Evolutionary conservation across 106 monocot genomes (phyloP), one percentile per base, ranked within the genome.

Genomic region (Ottelia alismoides): DNA sequence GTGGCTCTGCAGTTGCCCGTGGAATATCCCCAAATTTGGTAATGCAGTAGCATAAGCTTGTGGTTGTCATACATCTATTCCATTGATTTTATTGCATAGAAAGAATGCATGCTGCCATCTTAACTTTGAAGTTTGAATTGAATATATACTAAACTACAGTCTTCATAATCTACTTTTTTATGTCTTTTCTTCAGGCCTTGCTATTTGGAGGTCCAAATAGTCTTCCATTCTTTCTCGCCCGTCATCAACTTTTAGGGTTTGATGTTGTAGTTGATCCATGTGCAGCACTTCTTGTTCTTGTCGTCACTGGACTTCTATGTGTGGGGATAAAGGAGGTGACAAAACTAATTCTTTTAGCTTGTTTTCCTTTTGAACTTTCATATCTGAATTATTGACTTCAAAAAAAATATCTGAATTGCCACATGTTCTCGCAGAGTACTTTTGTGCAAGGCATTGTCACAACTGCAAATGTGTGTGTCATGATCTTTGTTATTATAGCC

Each of bases 21-120:
- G 93, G 93, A 21, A 88, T 94, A 64, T 71, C 93, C 45, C 93
- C 93, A n/a, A 94, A 94, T 47, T 60, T 94, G 76, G 93, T 94
- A 78, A 31, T 27, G 43, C 11, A n/a, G n/a, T n/a, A n/a, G n/a
- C n/a, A n/a, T n/a, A n/a, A n/a, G n/a, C n/a, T n/a, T n/a, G n/a
- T n/a, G n/a, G n/a, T n/a, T n/a, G n/a, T n/a, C n/a, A n/a, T n/a
- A n/a, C n/a, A n/a, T n/a, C n/a, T n/a, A n/a, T n/a, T n/a, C n/a
- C n/a, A n/a, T n/a, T n/a, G n/a, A n/a, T n/a, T n/a, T n/a, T n/a
- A n/a, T n/a, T n/a, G n/a, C n/a, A n/a, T n/a, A n/a, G n/a, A n/a
- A n/a, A n/a, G n/a, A n/a, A n/a, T n/a, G n/a, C n/a, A n/a, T n/a
- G n/a, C n/a, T n/a, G n/a, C n/a, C n/a, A n/a, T n/a, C n/a, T n/a